Evolutionary conservation across 2,329 filamentous ascomycete species (phyloP), one percentile per base, ranked within the genome.

Genomic region (Talaromyces pinophilus): DNA sequence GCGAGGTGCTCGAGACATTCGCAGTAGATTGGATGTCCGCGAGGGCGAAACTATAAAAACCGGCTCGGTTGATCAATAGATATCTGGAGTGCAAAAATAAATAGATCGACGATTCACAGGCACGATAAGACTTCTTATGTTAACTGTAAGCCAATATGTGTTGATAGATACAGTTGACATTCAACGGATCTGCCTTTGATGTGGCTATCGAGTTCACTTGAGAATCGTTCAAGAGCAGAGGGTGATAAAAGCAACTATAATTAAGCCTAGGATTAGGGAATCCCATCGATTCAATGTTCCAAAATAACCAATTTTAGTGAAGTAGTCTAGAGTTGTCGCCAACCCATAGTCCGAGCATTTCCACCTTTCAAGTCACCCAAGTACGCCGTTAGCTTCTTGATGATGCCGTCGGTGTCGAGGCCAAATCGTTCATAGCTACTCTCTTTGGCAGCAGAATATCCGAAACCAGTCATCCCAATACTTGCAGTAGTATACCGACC

Each of bases 401-500:
- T 50, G 30, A 68, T 68, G 42, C 42, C 46, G 2, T 63, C 35
- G 2, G 61, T 25, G 55, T 68, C 50, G 6, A 46, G 42, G 15
- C 42, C 42, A 8, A 46, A 46, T n/a, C 42, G 6, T n/a, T n/a
- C 15, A n/a, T 46, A 46, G 15, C n/a, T 46, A n/a, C 42, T n/a
- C 42, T 46, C 15, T n/a, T n/a, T 46, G 17, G 42, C 13, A n/a
- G 42, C 42, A n/a, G 42, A 46, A 8, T 19, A 46, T n/a, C 38
- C 70, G 55, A 66, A 72, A 1, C 65, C 54, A n/a, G 38, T 69
- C 69, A 72, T 72, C 1, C 70, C 70, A 61, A 72, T 68, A 44
- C 70, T 71, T 4, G 70, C 70, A 4, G 70, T 72, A 8, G 62
- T 59, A 67, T 72, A 72, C 10, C 65, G 65, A 1, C 63, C 67